A percentile compares a stretch with the other conserved stretches of the same genome.
These are phyloP conservation scores for Helotiales sp. DNA, from an alignment of 2,329 filamentous ascomycete genomes.

Conservation along the genomic window DNA sequence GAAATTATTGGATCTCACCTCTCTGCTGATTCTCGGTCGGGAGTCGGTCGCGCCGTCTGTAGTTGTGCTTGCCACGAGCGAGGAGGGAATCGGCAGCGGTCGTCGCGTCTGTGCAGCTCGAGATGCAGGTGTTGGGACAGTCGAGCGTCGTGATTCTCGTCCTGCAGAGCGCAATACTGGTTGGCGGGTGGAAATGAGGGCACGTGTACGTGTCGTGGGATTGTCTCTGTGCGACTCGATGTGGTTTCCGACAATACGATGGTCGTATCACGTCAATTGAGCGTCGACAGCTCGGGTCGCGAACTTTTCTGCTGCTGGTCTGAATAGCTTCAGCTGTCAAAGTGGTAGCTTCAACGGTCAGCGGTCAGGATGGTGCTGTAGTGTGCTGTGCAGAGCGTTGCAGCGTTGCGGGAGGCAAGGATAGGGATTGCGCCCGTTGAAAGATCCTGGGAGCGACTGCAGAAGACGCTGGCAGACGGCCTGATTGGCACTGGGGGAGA, in stretches of 20 bases:
- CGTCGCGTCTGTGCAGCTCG: conserved; percentile 13
- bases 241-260: conserved; percentile 3
- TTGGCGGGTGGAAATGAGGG: conserved; percentile 8
- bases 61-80: conserved; percentile 7
- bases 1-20: conserved; percentile 23
- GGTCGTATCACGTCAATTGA: conserved; percentile 19
- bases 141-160: conserved; percentile 11
- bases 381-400: conserved; percentile 9
- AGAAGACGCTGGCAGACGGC: conserved; percentile 21
- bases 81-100: neutral
- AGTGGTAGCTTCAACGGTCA: conserved; percentile 28
- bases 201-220: conserved; percentile 21
- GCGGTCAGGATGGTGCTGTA: conserved; percentile 24
- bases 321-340: conserved; percentile 27
- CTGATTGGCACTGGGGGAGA: conserved; percentile 14
- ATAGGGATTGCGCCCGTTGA: conserved; percentile 23
- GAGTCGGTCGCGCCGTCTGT: conserved; percentile 3
- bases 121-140: conserved; percentile 1
- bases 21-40: conserved; percentile 1
- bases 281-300: neutral
- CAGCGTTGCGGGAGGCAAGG: conserved; percentile 26
- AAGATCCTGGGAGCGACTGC: conserved; percentile 23
- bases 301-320: neutral
- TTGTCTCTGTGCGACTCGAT: conserved; percentile 5
- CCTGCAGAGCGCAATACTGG: conserved; percentile 14